Percentiles rank a stretch among this genome's conserved stretches.
These are phyloP conservation scores for Ambrosia artemisiifolia DNA, from an alignment of 129 eudicot genomes.

Conservation along the genomic window DNA sequence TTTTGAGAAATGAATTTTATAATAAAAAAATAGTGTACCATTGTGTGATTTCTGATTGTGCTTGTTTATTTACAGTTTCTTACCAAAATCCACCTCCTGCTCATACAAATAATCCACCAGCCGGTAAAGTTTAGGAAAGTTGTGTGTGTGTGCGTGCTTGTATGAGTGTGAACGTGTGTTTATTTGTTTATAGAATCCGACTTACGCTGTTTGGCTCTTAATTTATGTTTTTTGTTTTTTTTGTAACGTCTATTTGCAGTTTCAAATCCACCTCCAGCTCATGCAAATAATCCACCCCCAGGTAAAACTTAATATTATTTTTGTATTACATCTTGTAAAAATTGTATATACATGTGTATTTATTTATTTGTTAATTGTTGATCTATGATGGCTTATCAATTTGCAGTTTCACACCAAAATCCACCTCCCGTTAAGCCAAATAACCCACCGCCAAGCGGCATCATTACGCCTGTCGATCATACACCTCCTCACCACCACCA, in stretches of 20 bases:
- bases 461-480: background rate
- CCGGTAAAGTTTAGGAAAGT: background rate
- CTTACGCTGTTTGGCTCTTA: background rate
- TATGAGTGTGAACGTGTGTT: too few relatives aligned
- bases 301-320: background rate
- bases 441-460: slow-evolving; percentile 19
- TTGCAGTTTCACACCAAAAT: slow-evolving; percentile 12
- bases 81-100: slow-evolving; percentile 13
- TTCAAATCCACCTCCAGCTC: slow-evolving; percentile 23
- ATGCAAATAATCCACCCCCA: slow-evolving; percentile 1
- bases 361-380: background rate
- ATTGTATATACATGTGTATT: background rate
- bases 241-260: background rate
- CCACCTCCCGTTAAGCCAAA: slow-evolving; percentile 1
- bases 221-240: background rate
- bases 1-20: background rate
- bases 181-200: background rate
- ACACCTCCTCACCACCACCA: slow-evolving; percentile 24
- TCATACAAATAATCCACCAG: slow-evolving; percentile 11
- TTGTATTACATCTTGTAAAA: background rate
- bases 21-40: too few relatives aligned
- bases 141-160: too few relatives aligned
- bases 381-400: background rate
- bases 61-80: slow-evolving; percentile 7
- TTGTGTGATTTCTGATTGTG: background rate